Conservation (phyloP, 495 filamentous ascomycete genomes). For the Polyplosphaeria fusca region DNA sequence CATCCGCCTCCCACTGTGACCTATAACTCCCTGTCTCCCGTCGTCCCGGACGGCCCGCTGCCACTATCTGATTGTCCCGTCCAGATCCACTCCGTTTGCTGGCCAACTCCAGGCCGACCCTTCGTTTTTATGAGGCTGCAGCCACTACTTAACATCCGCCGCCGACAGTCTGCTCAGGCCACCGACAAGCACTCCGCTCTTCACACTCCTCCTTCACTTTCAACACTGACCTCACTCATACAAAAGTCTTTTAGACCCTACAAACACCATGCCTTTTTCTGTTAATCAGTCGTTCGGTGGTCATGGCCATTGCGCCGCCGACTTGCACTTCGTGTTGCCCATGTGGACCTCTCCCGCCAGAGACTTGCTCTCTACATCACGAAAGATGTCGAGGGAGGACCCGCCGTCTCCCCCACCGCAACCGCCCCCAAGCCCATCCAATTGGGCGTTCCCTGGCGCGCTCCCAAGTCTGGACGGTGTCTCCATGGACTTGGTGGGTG, state of each 20-base stretch:
- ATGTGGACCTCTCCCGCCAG: no score
- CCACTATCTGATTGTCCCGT: slow-evolving; percentile 17
- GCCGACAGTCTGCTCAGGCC: no score
- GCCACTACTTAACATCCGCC: slow-evolving; percentile 26
- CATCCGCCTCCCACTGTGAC: slow-evolving; percentile 9
- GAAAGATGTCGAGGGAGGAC: slow-evolving; percentile 23
- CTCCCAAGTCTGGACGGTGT: background rate
- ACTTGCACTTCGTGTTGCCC: no score
- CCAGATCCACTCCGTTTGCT: slow-evolving; percentile 24
- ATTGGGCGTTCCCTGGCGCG: slow-evolving; percentile 3
- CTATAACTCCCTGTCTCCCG: background rate
- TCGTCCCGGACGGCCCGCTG: no score
- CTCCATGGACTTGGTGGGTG: slow-evolving; percentile 7
- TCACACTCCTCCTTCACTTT: no score
- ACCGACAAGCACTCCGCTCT: no score
- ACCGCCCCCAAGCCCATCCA: slow-evolving; percentile 26
- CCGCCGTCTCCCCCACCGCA: slow-evolving; percentile 30
- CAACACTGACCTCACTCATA: no score
- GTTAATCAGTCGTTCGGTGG: no score
- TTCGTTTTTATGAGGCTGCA: background rate
- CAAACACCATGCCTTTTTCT: no score
- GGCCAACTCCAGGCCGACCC: background rate
- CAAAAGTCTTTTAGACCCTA: no score
- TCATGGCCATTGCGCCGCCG: no score
- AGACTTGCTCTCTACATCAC: no score